These are phyloP conservation scores for Fusarium tanahbumbuense DNA, from an alignment of 2,329 filamentous ascomycete species.

Conservation along the genomic window DNA sequence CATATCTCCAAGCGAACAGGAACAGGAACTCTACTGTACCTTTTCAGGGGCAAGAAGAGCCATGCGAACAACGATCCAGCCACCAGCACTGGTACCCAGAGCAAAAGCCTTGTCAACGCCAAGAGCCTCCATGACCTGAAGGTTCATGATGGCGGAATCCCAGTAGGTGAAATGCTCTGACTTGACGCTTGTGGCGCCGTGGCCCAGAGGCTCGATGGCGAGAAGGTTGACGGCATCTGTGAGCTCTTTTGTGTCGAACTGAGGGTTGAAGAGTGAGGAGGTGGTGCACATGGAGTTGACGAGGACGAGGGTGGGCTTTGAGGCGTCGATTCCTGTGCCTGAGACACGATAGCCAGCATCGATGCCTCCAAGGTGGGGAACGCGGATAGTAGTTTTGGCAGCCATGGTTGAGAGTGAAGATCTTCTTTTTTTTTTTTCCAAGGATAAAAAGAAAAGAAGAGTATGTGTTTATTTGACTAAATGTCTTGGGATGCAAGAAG, in stretches of 20 bases:
- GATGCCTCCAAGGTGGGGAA: constrained; percentile 62
- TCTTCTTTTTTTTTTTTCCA: not conserved
- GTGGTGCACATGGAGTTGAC: constrained; percentile 66
- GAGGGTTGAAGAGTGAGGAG: constrained; percentile 57
- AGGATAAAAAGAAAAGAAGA: not conserved
- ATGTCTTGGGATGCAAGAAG: not conserved
- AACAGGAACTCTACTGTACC: constrained; percentile 52
- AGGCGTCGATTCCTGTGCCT: constrained; percentile 57
- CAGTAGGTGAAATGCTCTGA: constrained; percentile 66
- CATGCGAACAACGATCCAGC: constrained; percentile 63
- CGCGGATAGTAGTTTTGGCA: constrained; percentile 56
- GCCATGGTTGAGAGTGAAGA: constrained; percentile 44
- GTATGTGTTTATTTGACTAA: not conserved
- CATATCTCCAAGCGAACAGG: not conserved
- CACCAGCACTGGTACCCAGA: constrained; percentile 64
- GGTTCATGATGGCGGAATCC: constrained; percentile 65
- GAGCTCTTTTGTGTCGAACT: constrained; percentile 57
- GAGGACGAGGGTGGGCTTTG: constrained; percentile 63
- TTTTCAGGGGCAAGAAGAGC: constrained; percentile 62
- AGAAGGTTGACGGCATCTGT: constrained; percentile 60
- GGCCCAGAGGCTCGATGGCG: constrained; percentile 65
- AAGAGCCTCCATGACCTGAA: constrained; percentile 66
- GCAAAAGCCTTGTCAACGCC: constrained; percentile 61
- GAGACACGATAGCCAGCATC: constrained; percentile 59
- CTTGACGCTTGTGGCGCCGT: constrained; percentile 59